Evolutionary conservation across 2,329 filamentous ascomycete genomes (phyloP).

Genomic region (Didymella pinodella): DNA sequence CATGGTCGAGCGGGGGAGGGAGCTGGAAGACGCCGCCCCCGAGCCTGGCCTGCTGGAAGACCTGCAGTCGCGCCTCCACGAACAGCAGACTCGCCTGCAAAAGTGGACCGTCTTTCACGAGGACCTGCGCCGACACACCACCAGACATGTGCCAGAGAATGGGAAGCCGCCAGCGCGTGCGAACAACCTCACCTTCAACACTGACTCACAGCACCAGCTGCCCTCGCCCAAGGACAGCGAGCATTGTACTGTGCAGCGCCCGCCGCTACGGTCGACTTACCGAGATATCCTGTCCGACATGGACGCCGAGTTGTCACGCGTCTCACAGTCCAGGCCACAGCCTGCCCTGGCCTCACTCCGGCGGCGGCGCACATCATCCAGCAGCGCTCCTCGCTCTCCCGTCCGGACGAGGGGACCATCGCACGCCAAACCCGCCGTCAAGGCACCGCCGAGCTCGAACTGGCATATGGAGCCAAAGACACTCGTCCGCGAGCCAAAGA

Average conservation of each 20-base stretch:
- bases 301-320: conserved; percentile 38
- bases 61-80: conserved; percentile 71
- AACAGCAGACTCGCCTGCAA: conserved; percentile 72
- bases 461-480: conserved; percentile 26
- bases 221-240: conserved; percentile 24
- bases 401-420: conserved; percentile 30
- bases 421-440: conserved; percentile 7
- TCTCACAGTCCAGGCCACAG: conserved; percentile 28
- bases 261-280: conserved; percentile 30
- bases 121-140: conserved; percentile 39
- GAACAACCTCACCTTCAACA: conserved; percentile 43
- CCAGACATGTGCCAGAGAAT: not conserved
- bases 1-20: conserved; percentile 66
- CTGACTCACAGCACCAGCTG: conserved; percentile 44
- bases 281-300: conserved; percentile 42
- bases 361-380: conserved; percentile 34
- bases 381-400: conserved; percentile 29
- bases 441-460: conserved; percentile 3
- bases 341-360: conserved; percentile 23
- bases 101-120: conserved; percentile 76
- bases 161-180: conserved; percentile 12
- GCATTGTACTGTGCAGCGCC: conserved; percentile 13
- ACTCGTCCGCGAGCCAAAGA: conserved; percentile 18
- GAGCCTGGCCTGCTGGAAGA: conserved; percentile 69
- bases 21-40: conserved; percentile 64